Conservation (phyloP, 768 basidiomycete genomes). For the Collybiopsis confluens region DNA sequence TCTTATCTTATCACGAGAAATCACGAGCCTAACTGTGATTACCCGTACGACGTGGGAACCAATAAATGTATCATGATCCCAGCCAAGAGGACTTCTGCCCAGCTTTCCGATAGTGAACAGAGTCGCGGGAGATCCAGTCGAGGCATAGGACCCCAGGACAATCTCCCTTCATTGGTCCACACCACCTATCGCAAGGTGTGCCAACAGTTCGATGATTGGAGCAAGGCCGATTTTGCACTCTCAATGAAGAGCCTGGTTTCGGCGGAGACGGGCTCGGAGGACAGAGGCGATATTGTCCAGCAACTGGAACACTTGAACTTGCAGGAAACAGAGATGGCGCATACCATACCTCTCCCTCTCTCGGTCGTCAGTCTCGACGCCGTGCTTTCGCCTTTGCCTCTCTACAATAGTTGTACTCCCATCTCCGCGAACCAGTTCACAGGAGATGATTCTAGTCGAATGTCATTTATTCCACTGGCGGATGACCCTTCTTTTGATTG, state of each 20-base stretch:
- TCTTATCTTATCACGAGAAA: not conserved
- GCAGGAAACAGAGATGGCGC: not conserved
- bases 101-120: slow-evolving; percentile 5
- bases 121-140: not conserved
- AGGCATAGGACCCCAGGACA: not conserved
- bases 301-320: not conserved
- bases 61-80: too few species aligned
- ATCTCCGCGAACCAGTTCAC: slow-evolving; percentile 39
- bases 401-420: slow-evolving; percentile 37
- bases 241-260: not conserved
- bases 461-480: slow-evolving; percentile 59
- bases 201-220: not conserved
- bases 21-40: too few species aligned
- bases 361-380: not conserved
- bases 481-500: slow-evolving; percentile 56
- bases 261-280: not conserved
- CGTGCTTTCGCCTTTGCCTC: not conserved
- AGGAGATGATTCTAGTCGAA: slow-evolving; percentile 54
- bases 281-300: not conserved
- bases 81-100: slow-evolving; percentile 38
- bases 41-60: not conserved
- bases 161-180: not conserved
- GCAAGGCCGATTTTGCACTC: not conserved
- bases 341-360: not conserved
- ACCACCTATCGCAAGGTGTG: not conserved